Evolutionary conservation across 2,329 filamentous ascomycete genomes (phyloP).

Genomic region (Cladosporium phlei): DNA sequence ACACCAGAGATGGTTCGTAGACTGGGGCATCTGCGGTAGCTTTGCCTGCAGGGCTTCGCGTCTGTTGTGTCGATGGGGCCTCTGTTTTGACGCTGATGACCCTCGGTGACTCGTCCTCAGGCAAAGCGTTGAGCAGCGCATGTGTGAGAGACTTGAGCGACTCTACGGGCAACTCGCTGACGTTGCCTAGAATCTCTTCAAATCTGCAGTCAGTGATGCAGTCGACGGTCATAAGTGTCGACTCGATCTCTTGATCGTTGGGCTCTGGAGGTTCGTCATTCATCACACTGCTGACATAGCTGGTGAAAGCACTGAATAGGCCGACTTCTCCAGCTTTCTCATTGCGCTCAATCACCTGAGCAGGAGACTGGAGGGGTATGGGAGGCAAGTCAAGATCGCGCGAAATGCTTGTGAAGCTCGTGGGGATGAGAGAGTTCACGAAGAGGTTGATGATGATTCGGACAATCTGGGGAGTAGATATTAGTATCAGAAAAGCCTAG

Average conservation of each 20-base stretch:
- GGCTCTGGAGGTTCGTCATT: conserved; percentile 96
- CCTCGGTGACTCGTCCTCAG: conserved; percentile 68
- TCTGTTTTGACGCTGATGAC: conserved; percentile 92
- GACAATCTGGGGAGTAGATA: conserved; percentile 58
- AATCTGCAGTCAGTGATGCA: conserved; percentile 89
- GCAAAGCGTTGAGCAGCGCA: conserved; percentile 74
- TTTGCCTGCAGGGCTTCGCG: conserved; percentile 57
- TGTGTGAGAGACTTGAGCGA: conserved; percentile 61
- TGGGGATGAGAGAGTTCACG: conserved; percentile 84
- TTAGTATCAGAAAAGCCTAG: conserved; percentile 32
- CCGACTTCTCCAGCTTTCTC: conserved; percentile 73
- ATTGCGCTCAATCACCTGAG: conserved; percentile 85
- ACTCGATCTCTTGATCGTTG: conserved; percentile 93
- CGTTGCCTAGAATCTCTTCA: conserved; percentile 74
- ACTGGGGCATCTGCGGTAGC: conserved; percentile 45
- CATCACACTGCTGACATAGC: conserved; percentile 97
- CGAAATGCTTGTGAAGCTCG: conserved; percentile 65
- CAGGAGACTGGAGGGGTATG: conserved; percentile 86
- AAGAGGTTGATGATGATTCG: conserved; percentile 95
- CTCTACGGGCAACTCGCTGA: conserved; percentile 62
- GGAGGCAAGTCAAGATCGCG: conserved; percentile 66
- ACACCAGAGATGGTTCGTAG: conserved; percentile 84
- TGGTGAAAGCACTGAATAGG: conserved; percentile 89
- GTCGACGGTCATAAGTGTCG: conserved; percentile 88
- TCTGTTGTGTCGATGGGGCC: conserved; percentile 57